Evolutionary conservation across 768 basidiomycete species (phyloP), one percentile per base, ranked within the genome.

Genomic region (Holtermannia corniformis): DNA sequence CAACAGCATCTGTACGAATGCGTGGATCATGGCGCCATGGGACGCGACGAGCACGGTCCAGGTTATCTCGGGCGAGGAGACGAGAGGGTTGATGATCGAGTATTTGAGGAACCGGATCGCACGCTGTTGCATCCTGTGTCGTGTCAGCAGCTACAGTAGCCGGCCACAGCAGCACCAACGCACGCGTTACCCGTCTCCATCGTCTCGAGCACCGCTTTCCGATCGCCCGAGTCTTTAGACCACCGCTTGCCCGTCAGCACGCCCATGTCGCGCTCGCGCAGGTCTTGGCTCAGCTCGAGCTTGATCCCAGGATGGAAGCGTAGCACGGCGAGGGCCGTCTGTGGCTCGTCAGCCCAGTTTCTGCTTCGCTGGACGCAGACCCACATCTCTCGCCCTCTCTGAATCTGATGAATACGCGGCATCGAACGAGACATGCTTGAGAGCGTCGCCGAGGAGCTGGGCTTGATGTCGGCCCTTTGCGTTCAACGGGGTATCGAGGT

Each of bases 401-500:
- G 90, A 77, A 74, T 88, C 85, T 63, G 87, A 90, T 55, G 79
- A 80, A 64, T 79, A 82, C 25, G 81, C 85, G 23, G 70, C 71
- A 28, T 75, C 76, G 58, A 91, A 85, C 5, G 72, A 73, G 16
- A 83, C 71, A 27, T 73, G 64, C 62, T 76, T 76, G 22, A 69
- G 49, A 3, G 51, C 40, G 14, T 60, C 28, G 12, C 58, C 60
- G 0, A 66, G 40, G 1, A 63, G 49, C 1, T n/a, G 13, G 4
- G 70, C 67, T 47, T 73, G 65, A 0, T 49, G 50, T 12, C 64
- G 46, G 3, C 72, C 72, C 20, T 61, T 48, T 3, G 43, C 55
- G 47, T 72, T 73, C 11, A 73, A 53, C 1, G 62, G 63, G 1
- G 62, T 63, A 53, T 73, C 70, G 19, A 62, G 51, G 20, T 72